Conservation (phyloP, 768 basidiomycete species). For the Termitomyces sp. region DNA sequence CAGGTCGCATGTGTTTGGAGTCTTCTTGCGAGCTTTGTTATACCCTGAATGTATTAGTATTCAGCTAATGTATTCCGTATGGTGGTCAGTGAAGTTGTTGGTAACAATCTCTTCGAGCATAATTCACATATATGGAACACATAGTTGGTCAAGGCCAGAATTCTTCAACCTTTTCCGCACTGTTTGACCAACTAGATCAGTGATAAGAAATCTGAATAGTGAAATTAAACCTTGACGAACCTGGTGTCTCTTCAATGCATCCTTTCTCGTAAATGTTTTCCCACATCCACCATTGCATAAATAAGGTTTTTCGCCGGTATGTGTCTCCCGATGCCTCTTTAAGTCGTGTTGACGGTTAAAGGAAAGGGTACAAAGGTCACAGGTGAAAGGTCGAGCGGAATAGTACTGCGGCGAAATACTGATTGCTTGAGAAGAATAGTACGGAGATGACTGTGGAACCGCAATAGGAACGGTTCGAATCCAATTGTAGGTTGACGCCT, state of each 20-base stretch:
- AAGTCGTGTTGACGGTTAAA: constrained; percentile 85
- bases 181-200: constrained; percentile 62
- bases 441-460: constrained; percentile 14
- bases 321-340: constrained; percentile 79
- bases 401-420: constrained; percentile 44
- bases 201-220: constrained; percentile 8
- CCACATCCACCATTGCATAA: constrained; percentile 80
- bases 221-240: constrained; percentile 28
- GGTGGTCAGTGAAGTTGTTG: not conserved
- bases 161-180: constrained; percentile 69
- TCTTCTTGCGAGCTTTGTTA: constrained; percentile 10
- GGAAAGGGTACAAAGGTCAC: constrained; percentile 70
- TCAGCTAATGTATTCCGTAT: constrained; percentile 9
- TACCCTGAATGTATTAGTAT: constrained; percentile 8
- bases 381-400: constrained; percentile 57
- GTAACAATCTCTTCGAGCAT: not conserved
- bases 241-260: constrained; percentile 83
- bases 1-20: constrained; percentile 5
- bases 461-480: constrained; percentile 9
- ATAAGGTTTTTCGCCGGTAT: constrained; percentile 82
- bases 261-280: constrained; percentile 84
- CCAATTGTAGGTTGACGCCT: constrained; percentile 20
- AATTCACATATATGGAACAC: constrained; percentile 2
- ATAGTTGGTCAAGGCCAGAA: constrained; percentile 24
- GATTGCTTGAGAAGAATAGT: constrained; percentile 22